Evolutionary conservation across 2,329 filamentous ascomycete genomes (phyloP).

Genomic region (Cercospora janseana): DNA sequence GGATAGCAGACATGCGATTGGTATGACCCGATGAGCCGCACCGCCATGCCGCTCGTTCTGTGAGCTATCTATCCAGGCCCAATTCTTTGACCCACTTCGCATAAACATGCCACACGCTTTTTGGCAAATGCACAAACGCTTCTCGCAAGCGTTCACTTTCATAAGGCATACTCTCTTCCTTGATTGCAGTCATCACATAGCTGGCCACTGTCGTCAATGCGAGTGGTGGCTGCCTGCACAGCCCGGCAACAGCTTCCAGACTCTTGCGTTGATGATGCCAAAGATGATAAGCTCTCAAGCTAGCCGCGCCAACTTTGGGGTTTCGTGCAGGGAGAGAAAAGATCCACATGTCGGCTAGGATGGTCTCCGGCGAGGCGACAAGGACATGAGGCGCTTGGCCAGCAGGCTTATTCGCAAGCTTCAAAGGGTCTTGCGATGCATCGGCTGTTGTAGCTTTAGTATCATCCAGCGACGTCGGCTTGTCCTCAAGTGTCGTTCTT

Average conservation of each 20-base stretch:
- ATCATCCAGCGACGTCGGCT: not conserved
- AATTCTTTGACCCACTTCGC: conserved; percentile 8
- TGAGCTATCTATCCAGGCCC: conserved; percentile 6
- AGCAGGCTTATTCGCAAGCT: not conserved
- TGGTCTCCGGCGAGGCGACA: conserved; percentile 7
- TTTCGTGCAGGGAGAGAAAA: conserved; percentile 5
- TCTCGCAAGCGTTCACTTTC: conserved; percentile 36
- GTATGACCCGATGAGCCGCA: too few relatives aligned
- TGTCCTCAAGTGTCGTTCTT: not conserved
- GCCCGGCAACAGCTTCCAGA: conserved; percentile 51
- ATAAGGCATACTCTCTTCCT: conserved; percentile 52
- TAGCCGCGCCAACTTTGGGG: conserved; percentile 10
- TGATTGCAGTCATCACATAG: conserved; percentile 60
- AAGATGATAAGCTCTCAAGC: conserved; percentile 58
- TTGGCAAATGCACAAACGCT: conserved; percentile 30
- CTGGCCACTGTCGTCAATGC: conserved; percentile 54
- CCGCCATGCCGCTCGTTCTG: conserved; percentile 2
- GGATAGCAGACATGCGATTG: too few relatives aligned
- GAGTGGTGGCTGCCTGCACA: conserved; percentile 62
- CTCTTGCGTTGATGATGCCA: conserved; percentile 59
- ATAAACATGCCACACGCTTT: conserved; percentile 20
- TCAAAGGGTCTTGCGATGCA: too few relatives aligned
- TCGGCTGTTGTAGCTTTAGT: not conserved
- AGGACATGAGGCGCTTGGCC: conserved; percentile 7
- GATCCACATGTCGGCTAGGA: conserved; percentile 16